phyloP scores from a whole-genome alignment of 2,329 filamentous ascomycete species.

The Neurospora sp. region DNA sequence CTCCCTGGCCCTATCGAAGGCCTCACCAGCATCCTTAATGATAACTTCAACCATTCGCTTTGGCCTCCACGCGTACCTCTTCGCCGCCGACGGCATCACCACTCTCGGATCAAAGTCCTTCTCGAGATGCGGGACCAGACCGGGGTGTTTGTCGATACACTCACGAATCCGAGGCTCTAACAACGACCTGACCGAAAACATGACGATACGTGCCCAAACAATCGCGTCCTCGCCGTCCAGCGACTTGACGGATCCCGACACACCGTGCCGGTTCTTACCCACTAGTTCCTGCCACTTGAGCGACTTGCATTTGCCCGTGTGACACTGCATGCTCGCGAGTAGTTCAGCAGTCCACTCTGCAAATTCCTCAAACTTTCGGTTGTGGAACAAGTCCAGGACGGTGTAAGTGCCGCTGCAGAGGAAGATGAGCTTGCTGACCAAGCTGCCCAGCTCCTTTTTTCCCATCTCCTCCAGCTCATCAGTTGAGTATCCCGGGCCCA shows the following conservation, averaged over 20 bases:
- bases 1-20: background rate
- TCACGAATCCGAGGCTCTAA: background rate
- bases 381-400: background rate
- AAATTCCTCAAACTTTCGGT: background rate
- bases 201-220: background rate
- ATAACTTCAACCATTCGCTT: background rate
- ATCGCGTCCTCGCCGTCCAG: background rate
- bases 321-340: background rate
- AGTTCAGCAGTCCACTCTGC: background rate
- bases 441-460: background rate
- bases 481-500: background rate
- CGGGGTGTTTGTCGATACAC: background rate
- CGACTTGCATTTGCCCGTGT: conserved; percentile 7
- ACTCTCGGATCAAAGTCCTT: background rate
- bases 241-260: background rate
- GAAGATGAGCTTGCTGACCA: background rate
- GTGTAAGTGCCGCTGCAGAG: background rate
- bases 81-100: background rate
- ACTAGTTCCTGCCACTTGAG: conserved; percentile 35
- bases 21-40: background rate
- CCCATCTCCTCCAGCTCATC: background rate
- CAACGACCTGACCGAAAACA: background rate
- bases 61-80: background rate
- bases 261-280: background rate
- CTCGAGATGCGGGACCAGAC: background rate